Evolutionary conservation across 2,329 filamentous ascomycete species (phyloP), one percentile per base, ranked within the genome.

Genomic region (Arthrobotrys conoides): DNA sequence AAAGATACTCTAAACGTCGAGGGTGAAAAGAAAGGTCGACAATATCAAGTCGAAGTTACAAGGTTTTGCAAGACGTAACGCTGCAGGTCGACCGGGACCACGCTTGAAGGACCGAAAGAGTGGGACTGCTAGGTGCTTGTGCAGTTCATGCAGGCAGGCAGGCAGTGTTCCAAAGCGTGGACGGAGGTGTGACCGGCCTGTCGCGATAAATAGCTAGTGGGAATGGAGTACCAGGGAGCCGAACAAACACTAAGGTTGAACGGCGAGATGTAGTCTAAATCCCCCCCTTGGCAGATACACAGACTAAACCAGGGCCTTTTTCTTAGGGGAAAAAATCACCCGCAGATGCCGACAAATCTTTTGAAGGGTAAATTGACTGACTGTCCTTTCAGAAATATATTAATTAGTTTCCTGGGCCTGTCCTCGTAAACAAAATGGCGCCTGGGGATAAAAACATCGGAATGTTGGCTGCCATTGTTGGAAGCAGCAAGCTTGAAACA

Each of bases 261-360:
- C 57, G 73, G 72, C 61, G 70, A 66, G 61, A 64, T 63, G 49
- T 53, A 30, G 66, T 66, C 66, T 55, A 71, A 64, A 67, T 41
- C 38, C 66, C 36, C 51, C 41, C 73, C 73, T 71, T 71, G 73
- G 67, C 73, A 71, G 51, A 53, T 51, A 67, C 51, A 66, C 59
- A 59, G 51, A 71, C 67, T 78, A 63, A 71, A 53, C 46, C 51
- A 61, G 63, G 71, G 71, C 16, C 49, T 33, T 72, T 69, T 72
- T 69, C 49, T 69, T 72, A 68, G 55, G 73, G 73, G 41, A 78
- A 78, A 72, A 63, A 53, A 72, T 78, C 75, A 78, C 75, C 75
- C 75, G 75, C 64, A 49, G 67, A 72, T 78, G 75, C 75, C 75
- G 75, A 69, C 38, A 59, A 78, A 72, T 59, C 44, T 64, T 65